These are phyloP conservation scores for Arabidopsis lyrata DNA, from an alignment of 441 rosid species.

Conservation along the genomic window DNA sequence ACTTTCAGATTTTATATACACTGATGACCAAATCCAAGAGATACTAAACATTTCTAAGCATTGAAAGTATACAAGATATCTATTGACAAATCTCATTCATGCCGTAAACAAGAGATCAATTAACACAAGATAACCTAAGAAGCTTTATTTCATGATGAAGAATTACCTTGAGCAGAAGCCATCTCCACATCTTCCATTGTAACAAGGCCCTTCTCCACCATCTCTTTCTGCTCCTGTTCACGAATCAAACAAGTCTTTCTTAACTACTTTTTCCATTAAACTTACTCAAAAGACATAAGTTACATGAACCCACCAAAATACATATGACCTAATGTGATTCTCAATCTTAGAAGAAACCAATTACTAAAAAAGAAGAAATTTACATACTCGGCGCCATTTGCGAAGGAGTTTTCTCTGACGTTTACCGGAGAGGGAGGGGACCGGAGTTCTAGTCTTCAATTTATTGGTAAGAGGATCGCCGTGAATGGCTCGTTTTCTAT, in stretches of 20 bases:
- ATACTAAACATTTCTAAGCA: neutral
- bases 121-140: neutral
- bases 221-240: slow-evolving; percentile 75
- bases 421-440: slow-evolving; percentile 69
- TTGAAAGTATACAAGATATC: neutral
- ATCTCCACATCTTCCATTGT: slow-evolving; percentile 82
- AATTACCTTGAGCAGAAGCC: slow-evolving; percentile 62
- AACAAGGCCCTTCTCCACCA: slow-evolving; percentile 69
- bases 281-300: neutral
- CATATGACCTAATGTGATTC: neutral
- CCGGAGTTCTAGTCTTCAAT: slow-evolving; percentile 57
- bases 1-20: neutral
- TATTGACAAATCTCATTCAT: neutral
- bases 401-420: slow-evolving; percentile 78
- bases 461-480: slow-evolving; percentile 72
- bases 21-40: neutral
- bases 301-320: neutral
- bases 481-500: slow-evolving; percentile 63
- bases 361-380: neutral
- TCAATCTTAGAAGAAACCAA: neutral
- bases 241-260: neutral
- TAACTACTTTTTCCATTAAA: neutral
- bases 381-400: slow-evolving; percentile 70
- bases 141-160: neutral
- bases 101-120: neutral